Percentiles rank a stretch among this genome's conserved stretches.
Evolutionary conservation across 2,329 filamentous ascomycete genomes (phyloP).

Genomic region (Phialophora macrospora): DNA sequence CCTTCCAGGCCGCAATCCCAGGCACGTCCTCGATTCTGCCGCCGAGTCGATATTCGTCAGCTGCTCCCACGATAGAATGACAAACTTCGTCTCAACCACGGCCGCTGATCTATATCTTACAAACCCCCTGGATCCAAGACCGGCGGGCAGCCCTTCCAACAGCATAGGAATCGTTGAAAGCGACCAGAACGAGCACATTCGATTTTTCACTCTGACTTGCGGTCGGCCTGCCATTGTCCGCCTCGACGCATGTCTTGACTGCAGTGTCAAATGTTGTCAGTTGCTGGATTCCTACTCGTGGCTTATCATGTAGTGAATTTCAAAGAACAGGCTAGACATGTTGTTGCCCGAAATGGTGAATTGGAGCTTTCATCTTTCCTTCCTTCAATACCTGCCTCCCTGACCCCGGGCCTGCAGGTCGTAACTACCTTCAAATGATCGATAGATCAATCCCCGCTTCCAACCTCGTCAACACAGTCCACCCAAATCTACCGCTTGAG

Average conservation of each 20-base stretch:
- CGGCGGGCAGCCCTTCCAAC: too few species aligned
- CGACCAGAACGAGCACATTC: background rate
- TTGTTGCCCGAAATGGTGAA: background rate
- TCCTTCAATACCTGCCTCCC: too few species aligned
- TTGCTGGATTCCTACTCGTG: background rate
- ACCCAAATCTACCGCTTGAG: background rate
- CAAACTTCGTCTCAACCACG: background rate
- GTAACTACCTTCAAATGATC: background rate
- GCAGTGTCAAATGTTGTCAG: background rate
- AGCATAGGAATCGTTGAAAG: background rate
- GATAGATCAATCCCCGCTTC: background rate
- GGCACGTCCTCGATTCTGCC: background rate
- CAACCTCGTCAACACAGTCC: background rate
- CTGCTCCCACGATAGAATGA: background rate
- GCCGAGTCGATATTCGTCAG: constrained; percentile 1
- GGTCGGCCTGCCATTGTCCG: background rate
- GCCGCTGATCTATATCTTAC: background rate
- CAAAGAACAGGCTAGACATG: background rate
- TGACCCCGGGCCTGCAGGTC: background rate
- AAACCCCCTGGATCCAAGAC: background rate
- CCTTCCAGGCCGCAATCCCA: background rate
- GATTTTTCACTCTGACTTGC: background rate
- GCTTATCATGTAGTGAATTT: background rate
- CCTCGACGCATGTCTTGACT: background rate
- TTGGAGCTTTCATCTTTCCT: background rate